Base-by-base conservation (phyloP, 768 basidiomycete species). In the Psilocybe cyanescens region DNA sequence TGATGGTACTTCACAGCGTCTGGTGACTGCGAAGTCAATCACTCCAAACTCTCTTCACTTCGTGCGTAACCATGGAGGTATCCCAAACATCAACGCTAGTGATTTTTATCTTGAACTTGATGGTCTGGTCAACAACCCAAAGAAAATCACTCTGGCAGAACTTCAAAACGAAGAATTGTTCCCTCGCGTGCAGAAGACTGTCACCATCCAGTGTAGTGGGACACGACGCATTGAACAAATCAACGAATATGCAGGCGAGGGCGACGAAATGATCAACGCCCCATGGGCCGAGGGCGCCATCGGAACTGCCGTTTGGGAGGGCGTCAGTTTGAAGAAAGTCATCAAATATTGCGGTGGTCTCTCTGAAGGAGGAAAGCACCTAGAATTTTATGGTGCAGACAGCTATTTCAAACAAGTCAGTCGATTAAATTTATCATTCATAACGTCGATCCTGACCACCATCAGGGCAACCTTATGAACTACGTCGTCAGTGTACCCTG, bases 241-340 rank as follows among this genome's bases (percentile, higher is more conserved):
- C 45, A 56, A 47, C 14, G 53, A 61, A 41, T 65, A 65, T 50
- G 59, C 64, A 2, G 64, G 64, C 9, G 64, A 65, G 33, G 64
- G 64, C 8, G 64, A 65, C 48, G 64, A 65, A 44, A 58, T 65
- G 31, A 65, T 65, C 47, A 65, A 65, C 35, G 64, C 64, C 3
- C 64, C 64, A n/a, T 65, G 64, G 64, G 64, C 59, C 17, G 64
- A 65, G 29, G 64, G 64, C 12, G 64, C 64, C 4, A 65, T 65
- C 24, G 64, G 64, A 37, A 65, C 64, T 6, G 64, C 64, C 1
- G 64, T 65, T 17, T 65, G 60, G 47, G 56, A 57, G 39, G 64
- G 64, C 5, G 64, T 65, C 39, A 57, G 59, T 14, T 37, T 65
- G 56, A 65, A 65, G 57, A 65, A 65, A 46, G 64, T 65, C 35